Base-by-base conservation (phyloP, 768 basidiomycete genomes). In the Boletus huronensis region DNA sequence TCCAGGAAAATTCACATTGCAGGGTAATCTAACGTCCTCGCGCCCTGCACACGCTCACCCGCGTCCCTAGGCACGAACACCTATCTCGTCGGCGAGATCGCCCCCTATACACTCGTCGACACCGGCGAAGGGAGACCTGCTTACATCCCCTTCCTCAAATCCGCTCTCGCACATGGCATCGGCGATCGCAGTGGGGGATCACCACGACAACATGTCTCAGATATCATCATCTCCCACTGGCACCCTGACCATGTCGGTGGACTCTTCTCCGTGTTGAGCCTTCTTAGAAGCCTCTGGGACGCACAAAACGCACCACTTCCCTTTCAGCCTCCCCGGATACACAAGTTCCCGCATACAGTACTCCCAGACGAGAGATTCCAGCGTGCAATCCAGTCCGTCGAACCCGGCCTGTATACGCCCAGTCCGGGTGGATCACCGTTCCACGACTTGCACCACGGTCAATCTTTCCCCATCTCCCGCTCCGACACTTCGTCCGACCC, bases 181-280 rank as follows among this genome's bases (percentile, higher is more conserved):
- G 7, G 19, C 16, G 29, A 43, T 26, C 25, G 21, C 3, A 25
- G 7, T n/a, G 28, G 23, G 19, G 8, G 13, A 16, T 11, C 47
- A 3, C 54, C 47, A 1, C 56, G 42, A 16, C 67, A 61, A 13
- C 79, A 85, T 46, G 72, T 98, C 46, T 91, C 90, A 11, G 93
- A 98, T 66, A 90, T 98, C 70, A 76, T 98, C 63, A 76, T 98
- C 52, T 92, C 93, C 0, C 96, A 98, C 70, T 86, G 86, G 79
- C 96, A 98, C 67, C 74, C 75, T 29, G 96, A 98, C 72, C 96
- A 98, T 60, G 77, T 86, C 58, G 81, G 81, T 7, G 96, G 94
- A 5, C 74, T 97, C 2, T 80, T 81, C 0, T 72, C 79, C 28
- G 86, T 97, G 0, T 78, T 98, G 1, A 58, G 64, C 6, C 81